Evolutionary conservation across 768 basidiomycete species (phyloP), one percentile per base, ranked within the genome.

Genomic region (Lactarius sp.): DNA sequence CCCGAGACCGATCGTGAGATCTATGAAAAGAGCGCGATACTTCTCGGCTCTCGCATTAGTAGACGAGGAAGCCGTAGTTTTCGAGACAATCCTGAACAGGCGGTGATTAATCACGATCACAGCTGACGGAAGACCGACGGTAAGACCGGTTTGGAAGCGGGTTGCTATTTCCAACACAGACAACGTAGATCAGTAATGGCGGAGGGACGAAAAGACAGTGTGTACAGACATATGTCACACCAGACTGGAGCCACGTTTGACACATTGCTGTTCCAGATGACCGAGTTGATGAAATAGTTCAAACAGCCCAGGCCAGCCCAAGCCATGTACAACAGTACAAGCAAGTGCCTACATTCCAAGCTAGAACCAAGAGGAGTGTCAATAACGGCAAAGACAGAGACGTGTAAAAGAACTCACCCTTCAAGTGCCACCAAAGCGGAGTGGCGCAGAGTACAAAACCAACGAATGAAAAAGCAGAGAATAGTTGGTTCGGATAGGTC

Each of bases 281-380:
- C 74, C 1, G 85, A 80, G 74, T 92, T 87, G 69, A 92, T 74
- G 68, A 83, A 85, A 59, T 77, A 72, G 61, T 80, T 81, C 53
- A 92, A 79, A 72, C 84, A 85, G 34, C 76, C 77, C 13, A 83
- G 59, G 2, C 79, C 82, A 20, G 79, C 78, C 90, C 90, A 92
- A 49, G 77, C 64, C 75, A 92, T 90, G 75, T 82, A 86, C n/a
- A n/a, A n/a, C n/a, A n/a, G n/a, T n/a, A n/a, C 41, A 84, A 75
- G 62, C 86, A 83, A 14, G 89, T 90, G 37, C 87, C 88, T 14
- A 83, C 79, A 71, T 89, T 87, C 81, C 81, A 84, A 20, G 85
- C 85, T 78, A 37, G 52, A 46, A 33, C 18, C 36, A 8, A 57
- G 33, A 41, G 14, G 22, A 34, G 20, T 20, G 20, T 56, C 42